Base-by-base conservation (phyloP, 768 basidiomycete species). In the Mrakia gelida region DNA sequence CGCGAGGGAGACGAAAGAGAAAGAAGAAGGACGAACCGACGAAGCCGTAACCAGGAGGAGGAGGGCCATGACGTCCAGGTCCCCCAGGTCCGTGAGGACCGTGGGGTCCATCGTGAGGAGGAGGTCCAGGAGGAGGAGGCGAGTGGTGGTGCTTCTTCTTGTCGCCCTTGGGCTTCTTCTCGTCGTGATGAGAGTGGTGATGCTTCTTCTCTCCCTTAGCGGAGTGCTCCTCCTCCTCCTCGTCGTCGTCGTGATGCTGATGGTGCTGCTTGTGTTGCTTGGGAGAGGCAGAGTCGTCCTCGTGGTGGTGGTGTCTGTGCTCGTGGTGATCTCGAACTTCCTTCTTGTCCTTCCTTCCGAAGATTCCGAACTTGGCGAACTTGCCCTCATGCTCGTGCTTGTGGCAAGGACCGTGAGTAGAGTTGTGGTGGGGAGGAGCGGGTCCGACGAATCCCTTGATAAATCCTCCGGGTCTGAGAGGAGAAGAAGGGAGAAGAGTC, bases 131-230 rank as follows among this genome's bases (percentile, higher is more conserved):
- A 87, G 2, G 92, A 88, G 49, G 96, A 94, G 34, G 18, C 18
- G 43, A 88, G 91, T 81, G 96, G 95, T 56, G 92, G 92, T 82
- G 91, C 90, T 77, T 85, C 84, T 34, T 86, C 49, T 45, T 23
- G 32, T 45, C 45, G 4, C 45, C 45, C 45, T 54, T 30, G 73
- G 18, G 80, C 72, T 49, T 87, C 85, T 41, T 92, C 89, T 10
- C 98, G 95, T 96, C 88, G 91, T 81, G 95, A 95, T 61, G 92
- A 92, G 82, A 91, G 91, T 77, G 85, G 84, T 32, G 86, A 83
- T n/a, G 80, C 83, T 67, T 38, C 26, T 15, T 71, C 38, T 65
- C 54, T 11, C 43, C 28, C 26, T 75, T 32, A 15, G 32, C 6
- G 16, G 32, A 43, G 61, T 59, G 13, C 28, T 34, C 15, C 59